These are phyloP conservation scores for Pyrenophora tritici-repentis DNA, from an alignment of 2,329 filamentous ascomycete genomes.

Conservation along the genomic window DNA sequence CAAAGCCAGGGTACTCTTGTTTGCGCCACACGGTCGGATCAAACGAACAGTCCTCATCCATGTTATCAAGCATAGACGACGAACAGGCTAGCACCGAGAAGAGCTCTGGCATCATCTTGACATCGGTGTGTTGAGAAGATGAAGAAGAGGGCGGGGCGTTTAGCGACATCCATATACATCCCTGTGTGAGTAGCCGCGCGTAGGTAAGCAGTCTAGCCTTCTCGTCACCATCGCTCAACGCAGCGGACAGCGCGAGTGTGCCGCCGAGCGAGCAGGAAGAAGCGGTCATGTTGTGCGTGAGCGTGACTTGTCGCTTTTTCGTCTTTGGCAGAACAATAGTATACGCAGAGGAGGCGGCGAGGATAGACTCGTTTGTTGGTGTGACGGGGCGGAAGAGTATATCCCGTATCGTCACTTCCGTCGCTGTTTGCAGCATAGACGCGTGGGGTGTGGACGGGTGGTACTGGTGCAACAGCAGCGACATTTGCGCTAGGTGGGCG, in stretches of 20 bases:
- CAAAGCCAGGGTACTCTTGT: slow-evolving; percentile 55
- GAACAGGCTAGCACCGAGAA: slow-evolving; percentile 56
- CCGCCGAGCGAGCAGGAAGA: slow-evolving; percentile 68
- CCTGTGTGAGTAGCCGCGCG: slow-evolving; percentile 61
- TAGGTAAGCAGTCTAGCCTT: slow-evolving; percentile 52
- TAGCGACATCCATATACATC: slow-evolving; percentile 65
- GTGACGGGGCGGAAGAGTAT: slow-evolving; percentile 56
- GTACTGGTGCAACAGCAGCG: not conserved
- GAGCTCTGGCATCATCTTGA: slow-evolving; percentile 25
- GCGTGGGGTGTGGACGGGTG: slow-evolving; percentile 20
- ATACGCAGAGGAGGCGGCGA: slow-evolving; percentile 39
- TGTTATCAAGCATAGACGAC: not conserved
- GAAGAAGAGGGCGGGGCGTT: slow-evolving; percentile 61
- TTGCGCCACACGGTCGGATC: slow-evolving; percentile 21
- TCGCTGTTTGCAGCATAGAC: slow-evolving; percentile 29
- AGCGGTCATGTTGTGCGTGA: not conserved
- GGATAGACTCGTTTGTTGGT: slow-evolving; percentile 50
- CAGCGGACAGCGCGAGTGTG: slow-evolving; percentile 68
- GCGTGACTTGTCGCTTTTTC: slow-evolving; percentile 54
- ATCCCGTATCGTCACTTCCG: slow-evolving; percentile 48
- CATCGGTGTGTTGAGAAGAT: slow-evolving; percentile 32
- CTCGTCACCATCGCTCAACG: slow-evolving; percentile 43
- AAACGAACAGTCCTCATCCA: slow-evolving; percentile 2
- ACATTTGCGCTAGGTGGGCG: not conserved
- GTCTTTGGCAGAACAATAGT: slow-evolving; percentile 21